Base-by-base conservation (phyloP, 345 rosid genomes). In the Noccaea bulbosa region DNA sequence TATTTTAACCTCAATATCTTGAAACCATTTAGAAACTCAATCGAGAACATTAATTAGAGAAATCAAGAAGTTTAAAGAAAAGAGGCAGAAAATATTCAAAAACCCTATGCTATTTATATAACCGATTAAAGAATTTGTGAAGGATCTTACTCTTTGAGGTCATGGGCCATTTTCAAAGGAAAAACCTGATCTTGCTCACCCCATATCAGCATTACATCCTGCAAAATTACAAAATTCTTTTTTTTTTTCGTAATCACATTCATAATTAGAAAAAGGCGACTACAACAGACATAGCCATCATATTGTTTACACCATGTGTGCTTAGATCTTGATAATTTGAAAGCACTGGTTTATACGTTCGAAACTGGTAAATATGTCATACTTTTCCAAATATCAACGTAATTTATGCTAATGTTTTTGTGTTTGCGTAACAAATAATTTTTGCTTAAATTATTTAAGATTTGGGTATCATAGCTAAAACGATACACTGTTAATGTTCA, bases 171-270 rank as follows among this genome's bases (percentile, higher is more conserved):
- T 71, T 62, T 82, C 81, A 90, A 43, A 0, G 97, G 97, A 60
- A 93, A 93, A 56, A 93, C 79, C 59, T 81, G 82, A 80, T 90
- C 97, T 12, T 79, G 66, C 11, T 86, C 88, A 64, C 98, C 98
- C 98, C 97, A 93, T 5, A 93, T 68, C 33, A 93, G 15, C 79
- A 90, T 44, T 3, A 87, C 88, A 32, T 90, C 88, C 98, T 93
- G 63, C 60, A 20, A 20, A 20, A 20, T 2, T 38, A 11, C 33
- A 56, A 11, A 14, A 54, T 15, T 54, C 6, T 4, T 35, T 56
- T 35, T 2, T 2, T 9, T 30, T 20, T 20, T 20, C 22, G 35
- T 24, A 24, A 11, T 16, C 50, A 15, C 4, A 3, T 10, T 37
- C 12, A 38, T 44, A 44, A 8, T 20, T 20, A 3, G 8, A 47